phyloP scores from a whole-genome alignment of 495 filamentous ascomycete species.

The Aspergillus nidulans region DNA sequence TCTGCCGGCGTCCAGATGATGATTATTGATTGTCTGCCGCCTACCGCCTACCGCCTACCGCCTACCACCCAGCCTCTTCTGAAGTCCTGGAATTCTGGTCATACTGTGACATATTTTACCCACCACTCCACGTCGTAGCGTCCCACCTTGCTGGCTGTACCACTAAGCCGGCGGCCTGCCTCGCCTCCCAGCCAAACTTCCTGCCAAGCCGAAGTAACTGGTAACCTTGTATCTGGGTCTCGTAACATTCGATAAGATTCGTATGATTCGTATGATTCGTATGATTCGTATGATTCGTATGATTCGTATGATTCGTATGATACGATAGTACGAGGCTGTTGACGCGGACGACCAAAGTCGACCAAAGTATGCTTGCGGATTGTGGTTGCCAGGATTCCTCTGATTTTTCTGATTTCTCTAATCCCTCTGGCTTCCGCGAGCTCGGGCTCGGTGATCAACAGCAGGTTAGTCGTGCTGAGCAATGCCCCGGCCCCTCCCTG shows the following conservation, averaged over 20 bases:
- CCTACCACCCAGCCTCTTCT: background rate
- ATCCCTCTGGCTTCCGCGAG: slow-evolving; percentile 13
- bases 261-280: background rate
- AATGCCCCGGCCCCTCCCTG: slow-evolving; percentile 22
- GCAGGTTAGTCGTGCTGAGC: slow-evolving; percentile 20
- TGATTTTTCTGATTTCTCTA: slow-evolving; percentile 13
- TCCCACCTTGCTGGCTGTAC: slow-evolving; percentile 1
- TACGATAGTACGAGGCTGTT: background rate
- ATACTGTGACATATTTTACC: background rate
- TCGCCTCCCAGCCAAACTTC: background rate
- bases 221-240: background rate
- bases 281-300: background rate
- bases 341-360: background rate
- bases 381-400: background rate
- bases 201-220: background rate
- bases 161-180: background rate
- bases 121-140: background rate
- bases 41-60: background rate
- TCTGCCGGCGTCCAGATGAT: background rate
- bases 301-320: background rate
- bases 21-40: background rate
- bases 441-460: background rate
- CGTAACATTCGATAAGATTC: background rate
- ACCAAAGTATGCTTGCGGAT: background rate
- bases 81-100: background rate